Evolutionary conservation across 1,284 basidiomycete species (phyloP).

Genomic region (Neonothopanus nambi): DNA sequence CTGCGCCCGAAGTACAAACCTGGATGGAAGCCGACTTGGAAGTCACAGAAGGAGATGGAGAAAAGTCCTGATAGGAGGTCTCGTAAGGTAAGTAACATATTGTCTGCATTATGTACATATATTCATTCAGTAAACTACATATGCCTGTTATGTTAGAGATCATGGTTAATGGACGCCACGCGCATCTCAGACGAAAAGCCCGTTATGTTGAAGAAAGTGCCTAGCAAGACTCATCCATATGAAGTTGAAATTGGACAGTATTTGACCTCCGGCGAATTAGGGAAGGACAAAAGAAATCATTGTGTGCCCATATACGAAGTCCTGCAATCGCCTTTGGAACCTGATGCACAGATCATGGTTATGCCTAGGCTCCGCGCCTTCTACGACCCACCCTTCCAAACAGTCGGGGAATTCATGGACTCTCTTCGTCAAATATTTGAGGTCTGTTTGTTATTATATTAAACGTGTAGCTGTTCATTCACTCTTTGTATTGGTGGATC

Average conservation of each 20-base stretch:
- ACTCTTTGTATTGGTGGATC: not conserved
- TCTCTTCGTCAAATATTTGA: constrained; percentile 22
- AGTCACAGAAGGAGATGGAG: not conserved
- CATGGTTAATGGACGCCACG: constrained; percentile 30
- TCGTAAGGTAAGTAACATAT: not conserved
- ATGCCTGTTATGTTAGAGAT: no score
- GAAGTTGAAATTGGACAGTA: constrained; percentile 23
- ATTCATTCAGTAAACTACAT: no score
- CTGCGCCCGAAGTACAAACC: constrained; percentile 37
- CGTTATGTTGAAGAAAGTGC: constrained; percentile 33
- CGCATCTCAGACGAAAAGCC: constrained; percentile 28
- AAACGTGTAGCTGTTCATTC: no score
- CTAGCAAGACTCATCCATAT: not conserved
- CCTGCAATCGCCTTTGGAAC: constrained; percentile 7
- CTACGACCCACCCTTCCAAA: constrained; percentile 19
- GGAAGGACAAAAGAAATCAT: constrained; percentile 21
- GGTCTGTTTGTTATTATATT: constrained; percentile 5
- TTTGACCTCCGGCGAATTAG: constrained; percentile 19
- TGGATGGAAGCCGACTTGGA: constrained; percentile 38
- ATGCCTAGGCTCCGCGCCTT: constrained; percentile 16
- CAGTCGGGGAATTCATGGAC: constrained; percentile 21
- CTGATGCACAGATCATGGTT: constrained; percentile 14
- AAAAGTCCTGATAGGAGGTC: not conserved
- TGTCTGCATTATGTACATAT: no score
- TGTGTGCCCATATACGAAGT: constrained; percentile 14